phyloP scores from a whole-genome alignment of 257 asterid genomes.

The Solanum virginianum region DNA sequence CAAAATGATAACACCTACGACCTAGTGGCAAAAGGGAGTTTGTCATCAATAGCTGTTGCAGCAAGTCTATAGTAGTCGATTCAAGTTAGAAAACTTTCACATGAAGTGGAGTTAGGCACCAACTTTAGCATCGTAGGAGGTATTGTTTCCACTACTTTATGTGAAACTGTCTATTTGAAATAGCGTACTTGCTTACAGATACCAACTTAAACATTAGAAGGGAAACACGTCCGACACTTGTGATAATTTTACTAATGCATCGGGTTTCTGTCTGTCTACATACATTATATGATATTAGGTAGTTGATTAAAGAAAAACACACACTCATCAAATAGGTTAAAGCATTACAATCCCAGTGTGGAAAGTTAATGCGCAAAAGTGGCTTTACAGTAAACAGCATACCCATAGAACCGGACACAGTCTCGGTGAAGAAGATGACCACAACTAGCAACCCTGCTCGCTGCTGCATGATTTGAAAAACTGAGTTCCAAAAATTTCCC shows the following conservation, averaged over 20 bases:
- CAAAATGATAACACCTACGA: neutral
- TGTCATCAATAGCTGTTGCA: neutral
- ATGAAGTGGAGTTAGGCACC: neutral
- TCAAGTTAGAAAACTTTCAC: neutral
- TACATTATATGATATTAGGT: neutral
- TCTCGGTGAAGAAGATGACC: conserved; percentile 96
- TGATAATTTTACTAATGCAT: neutral
- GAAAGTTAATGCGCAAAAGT: neutral
- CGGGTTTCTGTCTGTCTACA: neutral
- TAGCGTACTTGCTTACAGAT: neutral
- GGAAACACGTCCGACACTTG: neutral
- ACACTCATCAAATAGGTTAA: neutral
- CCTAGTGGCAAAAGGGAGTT: neutral
- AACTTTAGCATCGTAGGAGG: neutral
- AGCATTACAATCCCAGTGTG: neutral
- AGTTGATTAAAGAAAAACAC: neutral
- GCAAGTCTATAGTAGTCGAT: neutral
- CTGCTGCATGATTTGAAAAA: conserved; percentile 97
- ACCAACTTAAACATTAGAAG: neutral
- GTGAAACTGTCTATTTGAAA: neutral
- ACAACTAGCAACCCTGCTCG: conserved; percentile 97
- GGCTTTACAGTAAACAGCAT: conserved; percentile 12
- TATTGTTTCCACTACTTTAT: neutral
- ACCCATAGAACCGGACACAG: conserved; percentile 98
- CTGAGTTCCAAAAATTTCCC: conserved; percentile 98